phyloP scores from a whole-genome alignment of 176 grass and related monocot genomes.

The Raddia guianensis region DNA sequence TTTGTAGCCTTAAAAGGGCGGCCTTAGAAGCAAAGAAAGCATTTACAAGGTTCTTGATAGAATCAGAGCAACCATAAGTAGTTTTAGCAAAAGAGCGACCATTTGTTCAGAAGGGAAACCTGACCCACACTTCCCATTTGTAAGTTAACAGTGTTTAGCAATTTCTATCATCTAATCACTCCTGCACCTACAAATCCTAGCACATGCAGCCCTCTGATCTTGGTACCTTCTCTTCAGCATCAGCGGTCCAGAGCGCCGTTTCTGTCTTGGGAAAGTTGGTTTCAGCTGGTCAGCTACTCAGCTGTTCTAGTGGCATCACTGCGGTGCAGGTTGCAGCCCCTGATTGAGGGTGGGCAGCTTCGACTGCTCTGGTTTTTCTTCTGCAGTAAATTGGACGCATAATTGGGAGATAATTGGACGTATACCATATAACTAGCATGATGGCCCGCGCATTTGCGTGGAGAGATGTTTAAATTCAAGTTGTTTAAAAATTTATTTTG shows the following conservation, averaged over 20 bases:
- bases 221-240: not conserved
- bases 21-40: not conserved
- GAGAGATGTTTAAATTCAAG: too few species aligned
- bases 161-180: not conserved
- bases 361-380: slow-evolving; percentile 48
- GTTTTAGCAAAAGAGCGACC: too few species aligned
- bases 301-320: too few species aligned
- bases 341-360: slow-evolving; percentile 41
- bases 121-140: slow-evolving; percentile 47
- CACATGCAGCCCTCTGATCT: not conserved
- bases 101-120: slow-evolving; percentile 42
- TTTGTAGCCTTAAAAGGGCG: not conserved
- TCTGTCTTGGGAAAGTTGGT: slow-evolving; percentile 52
- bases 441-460: too few species aligned
- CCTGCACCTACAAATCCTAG: slow-evolving; percentile 20
- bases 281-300: slow-evolving; percentile 45
- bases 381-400: not conserved
- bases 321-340: not conserved
- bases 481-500: too few species aligned
- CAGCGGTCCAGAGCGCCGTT: slow-evolving; percentile 53
- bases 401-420: too few species aligned
- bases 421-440: too few species aligned
- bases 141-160: slow-evolving; percentile 28
- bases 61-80: slow-evolving; percentile 40
- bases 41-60: slow-evolving; percentile 12